Percentiles rank a stretch among this genome's conserved stretches.
phyloP scores from a whole-genome alignment of 2,329 filamentous ascomycete genomes.

The Colletotrichum sublineola region DNA sequence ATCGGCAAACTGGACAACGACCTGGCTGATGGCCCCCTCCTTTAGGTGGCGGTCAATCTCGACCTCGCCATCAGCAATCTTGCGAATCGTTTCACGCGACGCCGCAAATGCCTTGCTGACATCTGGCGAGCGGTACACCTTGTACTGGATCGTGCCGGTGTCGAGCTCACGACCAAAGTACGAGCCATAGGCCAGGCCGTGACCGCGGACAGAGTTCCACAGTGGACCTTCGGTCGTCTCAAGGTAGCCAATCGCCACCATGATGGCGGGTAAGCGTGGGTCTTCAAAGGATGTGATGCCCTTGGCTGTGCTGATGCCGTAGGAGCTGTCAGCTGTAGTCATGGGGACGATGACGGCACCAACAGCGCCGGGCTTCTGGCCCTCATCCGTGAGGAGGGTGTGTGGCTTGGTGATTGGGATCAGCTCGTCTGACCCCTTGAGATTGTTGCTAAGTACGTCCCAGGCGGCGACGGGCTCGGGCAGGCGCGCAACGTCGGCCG shows the following conservation, averaged over 20 bases:
- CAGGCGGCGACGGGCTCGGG: slow-evolving; percentile 82
- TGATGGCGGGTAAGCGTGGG: slow-evolving; percentile 82
- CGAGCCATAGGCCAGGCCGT: slow-evolving; percentile 91
- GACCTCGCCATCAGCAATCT: slow-evolving; percentile 78
- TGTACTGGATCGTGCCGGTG: slow-evolving; percentile 84
- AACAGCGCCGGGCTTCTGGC: slow-evolving; percentile 79
- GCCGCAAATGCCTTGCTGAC: slow-evolving; percentile 87
- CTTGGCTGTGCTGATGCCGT: slow-evolving; percentile 79
- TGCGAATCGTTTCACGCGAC: slow-evolving; percentile 79
- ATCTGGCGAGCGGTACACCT: slow-evolving; percentile 91
- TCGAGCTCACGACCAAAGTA: slow-evolving; percentile 83
- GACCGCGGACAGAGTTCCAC: slow-evolving; percentile 93
- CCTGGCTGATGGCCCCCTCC: slow-evolving; percentile 90
- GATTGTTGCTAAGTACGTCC: slow-evolving; percentile 70
- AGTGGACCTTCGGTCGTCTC: slow-evolving; percentile 94
- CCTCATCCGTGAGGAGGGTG: slow-evolving; percentile 80
- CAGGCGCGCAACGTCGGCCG: slow-evolving; percentile 82
- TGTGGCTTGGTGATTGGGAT: slow-evolving; percentile 78
- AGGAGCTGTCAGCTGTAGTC: slow-evolving; percentile 92
- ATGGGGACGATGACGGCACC: slow-evolving; percentile 87
- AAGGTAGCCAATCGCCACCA: slow-evolving; percentile 91
- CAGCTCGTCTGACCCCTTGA: slow-evolving; percentile 61
- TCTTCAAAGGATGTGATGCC: slow-evolving; percentile 83
- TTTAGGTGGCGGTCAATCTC: slow-evolving; percentile 85
- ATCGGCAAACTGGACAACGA: slow-evolving; percentile 88